Evolutionary conservation across 2,329 filamentous ascomycete genomes (phyloP).

Genomic region (Alternaria gaisen): DNA sequence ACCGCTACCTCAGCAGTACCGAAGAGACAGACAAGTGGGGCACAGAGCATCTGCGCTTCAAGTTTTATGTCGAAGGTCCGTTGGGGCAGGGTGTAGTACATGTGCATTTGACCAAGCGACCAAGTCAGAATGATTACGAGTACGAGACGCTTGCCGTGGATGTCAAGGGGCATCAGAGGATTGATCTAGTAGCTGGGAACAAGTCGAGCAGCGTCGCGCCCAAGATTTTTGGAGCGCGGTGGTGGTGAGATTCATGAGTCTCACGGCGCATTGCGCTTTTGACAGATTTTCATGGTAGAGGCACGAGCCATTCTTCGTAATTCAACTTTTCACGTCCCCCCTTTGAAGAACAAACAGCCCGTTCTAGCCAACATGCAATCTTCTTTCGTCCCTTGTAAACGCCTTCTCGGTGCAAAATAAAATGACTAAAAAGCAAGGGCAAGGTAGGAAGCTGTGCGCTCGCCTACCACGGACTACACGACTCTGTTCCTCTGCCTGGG

Average conservation of each 20-base stretch:
- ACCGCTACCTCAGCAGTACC: constrained; percentile 68
- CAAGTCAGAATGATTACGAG: constrained; percentile 72
- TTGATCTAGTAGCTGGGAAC: constrained; percentile 49
- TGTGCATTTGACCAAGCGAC: constrained; percentile 77
- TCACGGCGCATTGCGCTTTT: not conserved
- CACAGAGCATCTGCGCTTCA: constrained; percentile 81
- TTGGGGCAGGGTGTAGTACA: constrained; percentile 75
- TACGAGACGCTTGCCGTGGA: constrained; percentile 85
- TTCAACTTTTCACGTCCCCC: not conserved
- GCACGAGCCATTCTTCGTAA: not conserved
- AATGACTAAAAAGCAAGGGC: not conserved
- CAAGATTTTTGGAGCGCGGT: constrained; percentile 50
- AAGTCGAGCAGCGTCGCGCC: constrained; percentile 41
- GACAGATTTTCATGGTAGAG: not conserved
- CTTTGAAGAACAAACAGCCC: not conserved
- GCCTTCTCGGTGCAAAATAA: not conserved
- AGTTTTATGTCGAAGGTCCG: constrained; percentile 85
- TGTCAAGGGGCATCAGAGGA: constrained; percentile 69
- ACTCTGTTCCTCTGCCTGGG: not conserved
- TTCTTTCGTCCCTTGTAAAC: not conserved
- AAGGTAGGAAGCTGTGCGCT: constrained; percentile 2
- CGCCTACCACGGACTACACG: not conserved
- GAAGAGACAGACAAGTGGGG: constrained; percentile 76
- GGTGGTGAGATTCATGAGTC: constrained; percentile 37
- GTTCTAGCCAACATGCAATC: not conserved